These are phyloP conservation scores for Ulvella scutata DNA, from an alignment of 139 green algal genomes.

Conservation along the genomic window DNA sequence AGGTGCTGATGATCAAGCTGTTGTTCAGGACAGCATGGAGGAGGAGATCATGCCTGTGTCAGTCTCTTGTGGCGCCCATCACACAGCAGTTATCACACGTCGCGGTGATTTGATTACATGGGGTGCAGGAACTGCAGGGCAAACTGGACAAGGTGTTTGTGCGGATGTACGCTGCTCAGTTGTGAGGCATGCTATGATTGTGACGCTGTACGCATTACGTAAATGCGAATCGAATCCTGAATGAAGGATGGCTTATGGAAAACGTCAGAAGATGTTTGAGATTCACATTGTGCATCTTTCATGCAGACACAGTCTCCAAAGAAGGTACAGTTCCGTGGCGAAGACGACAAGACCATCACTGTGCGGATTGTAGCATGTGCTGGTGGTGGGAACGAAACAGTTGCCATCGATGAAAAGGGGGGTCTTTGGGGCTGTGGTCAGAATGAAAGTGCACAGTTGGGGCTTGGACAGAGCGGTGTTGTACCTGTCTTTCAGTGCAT, in stretches of 20 bases:
- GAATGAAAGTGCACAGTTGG: background rate
- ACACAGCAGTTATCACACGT: constrained; percentile 1
- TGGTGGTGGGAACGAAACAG: background rate
- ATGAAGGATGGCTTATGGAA: too few species aligned
- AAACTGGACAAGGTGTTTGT: background rate
- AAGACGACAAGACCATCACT: background rate
- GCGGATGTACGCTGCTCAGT: background rate
- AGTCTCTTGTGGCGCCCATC: background rate
- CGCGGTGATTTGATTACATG: background rate
- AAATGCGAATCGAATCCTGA: too few species aligned
- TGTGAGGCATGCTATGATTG: too few species aligned
- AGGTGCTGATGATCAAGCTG: background rate
- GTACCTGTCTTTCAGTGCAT: too few species aligned
- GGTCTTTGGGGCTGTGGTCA: background rate
- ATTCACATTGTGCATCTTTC: too few species aligned
- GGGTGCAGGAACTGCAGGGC: background rate
- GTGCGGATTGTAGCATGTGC: background rate
- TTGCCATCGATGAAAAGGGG: background rate
- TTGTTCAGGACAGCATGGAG: background rate
- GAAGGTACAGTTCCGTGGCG: background rate
- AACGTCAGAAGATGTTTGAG: too few species aligned
- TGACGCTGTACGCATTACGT: too few species aligned
- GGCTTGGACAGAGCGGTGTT: background rate
- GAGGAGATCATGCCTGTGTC: background rate
- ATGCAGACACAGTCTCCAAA: too few species aligned